Percentiles rank a stretch among this genome's conserved stretches.
These are phyloP conservation scores for Strobilomyces confusus DNA, from an alignment of 768 basidiomycete genomes.

Conservation along the genomic window DNA sequence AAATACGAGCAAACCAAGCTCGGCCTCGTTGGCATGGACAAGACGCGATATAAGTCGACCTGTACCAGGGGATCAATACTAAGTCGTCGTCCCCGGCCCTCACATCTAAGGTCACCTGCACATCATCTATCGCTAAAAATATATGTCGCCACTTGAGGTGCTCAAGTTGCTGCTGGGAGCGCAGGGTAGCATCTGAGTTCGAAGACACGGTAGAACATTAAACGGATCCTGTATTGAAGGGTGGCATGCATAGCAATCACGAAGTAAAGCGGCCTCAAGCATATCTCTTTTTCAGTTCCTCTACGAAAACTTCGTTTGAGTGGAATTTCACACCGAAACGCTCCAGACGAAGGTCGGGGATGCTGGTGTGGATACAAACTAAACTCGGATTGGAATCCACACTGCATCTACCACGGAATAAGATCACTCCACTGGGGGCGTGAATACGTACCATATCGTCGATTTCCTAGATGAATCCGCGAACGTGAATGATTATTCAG, in stretches of 20 bases:
- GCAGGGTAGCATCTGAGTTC: too few relatives aligned
- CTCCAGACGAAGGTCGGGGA: constrained; percentile 27
- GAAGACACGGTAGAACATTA: too few relatives aligned
- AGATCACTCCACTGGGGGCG: background rate
- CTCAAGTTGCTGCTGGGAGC: too few relatives aligned
- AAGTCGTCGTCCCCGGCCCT: too few relatives aligned
- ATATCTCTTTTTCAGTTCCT: constrained; percentile 21
- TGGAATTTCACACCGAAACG: constrained; percentile 26
- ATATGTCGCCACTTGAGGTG: background rate
- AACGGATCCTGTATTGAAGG: too few relatives aligned
- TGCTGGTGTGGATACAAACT: constrained; percentile 17
- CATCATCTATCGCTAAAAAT: too few relatives aligned
- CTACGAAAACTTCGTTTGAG: constrained; percentile 14
- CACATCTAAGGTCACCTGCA: too few relatives aligned
- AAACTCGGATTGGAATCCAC: constrained; percentile 24
- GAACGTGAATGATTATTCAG: background rate
- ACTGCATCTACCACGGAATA: constrained; percentile 13
- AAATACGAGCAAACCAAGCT: too few relatives aligned
- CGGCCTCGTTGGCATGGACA: too few relatives aligned
- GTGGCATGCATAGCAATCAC: too few relatives aligned
- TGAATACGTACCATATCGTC: constrained; percentile 25
- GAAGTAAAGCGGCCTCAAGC: background rate
- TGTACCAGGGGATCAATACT: too few relatives aligned
- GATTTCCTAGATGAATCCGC: constrained; percentile 9
- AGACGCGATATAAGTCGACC: too few relatives aligned